These are phyloP conservation scores for Punctularia strigosozonata DNA, from an alignment of 768 basidiomycete genomes.

Conservation along the genomic window DNA sequence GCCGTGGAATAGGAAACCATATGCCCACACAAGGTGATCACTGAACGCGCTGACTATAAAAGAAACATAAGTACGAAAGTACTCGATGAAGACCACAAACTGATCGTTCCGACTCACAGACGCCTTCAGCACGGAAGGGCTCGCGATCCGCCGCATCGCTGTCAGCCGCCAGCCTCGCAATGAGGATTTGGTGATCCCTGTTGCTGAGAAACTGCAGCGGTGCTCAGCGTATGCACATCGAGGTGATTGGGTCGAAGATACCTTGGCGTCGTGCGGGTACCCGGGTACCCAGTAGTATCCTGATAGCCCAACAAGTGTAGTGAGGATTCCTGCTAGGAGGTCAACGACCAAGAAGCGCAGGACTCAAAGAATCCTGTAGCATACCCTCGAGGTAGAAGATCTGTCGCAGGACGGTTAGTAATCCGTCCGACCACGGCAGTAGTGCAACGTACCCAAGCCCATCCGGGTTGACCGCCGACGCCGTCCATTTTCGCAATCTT, in stretches of 20 bases:
- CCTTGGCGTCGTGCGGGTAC: conserved; percentile 42
- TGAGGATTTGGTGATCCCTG: conserved; percentile 34
- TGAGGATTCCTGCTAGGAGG: conserved; percentile 37
- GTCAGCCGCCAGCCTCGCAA: conserved; percentile 37
- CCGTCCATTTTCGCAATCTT: conserved; percentile 50
- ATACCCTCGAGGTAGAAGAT: conserved; percentile 15
- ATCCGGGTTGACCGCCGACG: conserved; percentile 44
- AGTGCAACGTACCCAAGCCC: conserved; percentile 36
- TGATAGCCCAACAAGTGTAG: conserved; percentile 30
- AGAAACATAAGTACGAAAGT: no score
- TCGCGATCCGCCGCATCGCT: conserved; percentile 43
- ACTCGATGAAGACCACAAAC: no score
- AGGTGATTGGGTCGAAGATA: not conserved
- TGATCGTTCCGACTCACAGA: no score
- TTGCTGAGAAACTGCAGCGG: conserved; percentile 31
- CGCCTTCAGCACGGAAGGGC: conserved; percentile 38
- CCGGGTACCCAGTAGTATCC: conserved; percentile 47
- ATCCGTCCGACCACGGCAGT: not conserved
- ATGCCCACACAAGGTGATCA: conserved; percentile 50
- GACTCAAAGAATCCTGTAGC: not conserved
- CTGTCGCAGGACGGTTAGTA: not conserved
- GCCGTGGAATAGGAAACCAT: conserved; percentile 49
- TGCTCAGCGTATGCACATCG: not conserved
- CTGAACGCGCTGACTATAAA: conserved; percentile 41
- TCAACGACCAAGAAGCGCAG: not conserved